Base-by-base conservation (phyloP, 768 basidiomycete genomes). In the Rhodosporidiobolus sp. region DNA sequence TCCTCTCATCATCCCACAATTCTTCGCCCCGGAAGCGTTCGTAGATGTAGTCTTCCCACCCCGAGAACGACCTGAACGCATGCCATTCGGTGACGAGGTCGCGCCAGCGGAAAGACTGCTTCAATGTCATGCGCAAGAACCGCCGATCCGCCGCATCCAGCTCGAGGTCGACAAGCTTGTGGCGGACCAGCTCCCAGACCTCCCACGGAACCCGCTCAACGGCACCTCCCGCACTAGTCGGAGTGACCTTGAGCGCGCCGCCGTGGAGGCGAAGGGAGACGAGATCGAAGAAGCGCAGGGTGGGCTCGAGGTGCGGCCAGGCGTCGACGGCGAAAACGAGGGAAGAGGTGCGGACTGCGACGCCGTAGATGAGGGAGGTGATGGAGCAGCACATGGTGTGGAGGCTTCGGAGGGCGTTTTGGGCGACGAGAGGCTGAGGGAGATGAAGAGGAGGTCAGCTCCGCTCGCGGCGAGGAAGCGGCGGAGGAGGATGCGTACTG, bases 161-260 rank as follows among this genome's bases (percentile, higher is more conserved):
- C 38, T 43, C 38, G 38, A 43, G 38, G 38, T 43, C 38, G 38
- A 43, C 38, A 43, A 43, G 38, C 38, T 43, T 43, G 38, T 43
- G 38, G 8, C 38, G 38, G 14, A 43, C 38, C 8, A 43, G 38
- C 38, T 43, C 38, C 38, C 38, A 43, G 38, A 43, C 38, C 38
- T 43, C 38, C 38, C 38, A 43, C 38, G 38, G 62, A 0, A 63
- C 34, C 11, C 24, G 2, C 50, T 14, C 50, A 35, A 50, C 30
- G 0, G 24, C 17, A 1, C 4, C 38, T 24, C 3, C 7, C 17
- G 5, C 3, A 3, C 24, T 48, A n/a, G n/a, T n/a, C n/a, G 45
- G 1, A 6, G 28, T 17, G 34, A 14, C 38, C 8, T 3, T 5
- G n/a, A 63, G 50, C 0, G 38, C 43, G 26, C 62, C 62, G 11